A percentile compares a stretch with the other conserved stretches of the same genome.
Conservation (phyloP, 345 rosid species). For the Eucalyptus coolabah region DNA sequence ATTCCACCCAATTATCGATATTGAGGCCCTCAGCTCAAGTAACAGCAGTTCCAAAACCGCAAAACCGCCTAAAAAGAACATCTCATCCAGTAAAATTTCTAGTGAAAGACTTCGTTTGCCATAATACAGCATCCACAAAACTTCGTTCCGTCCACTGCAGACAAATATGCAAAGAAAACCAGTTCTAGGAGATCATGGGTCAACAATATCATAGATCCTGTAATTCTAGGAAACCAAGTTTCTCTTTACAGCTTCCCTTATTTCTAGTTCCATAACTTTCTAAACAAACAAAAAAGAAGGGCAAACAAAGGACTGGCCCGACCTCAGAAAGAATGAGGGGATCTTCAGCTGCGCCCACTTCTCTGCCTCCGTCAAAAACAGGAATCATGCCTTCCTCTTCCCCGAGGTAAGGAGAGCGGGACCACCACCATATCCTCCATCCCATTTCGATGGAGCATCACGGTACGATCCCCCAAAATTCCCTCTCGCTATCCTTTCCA, state of each 20-base stretch:
- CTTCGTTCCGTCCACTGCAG: background rate
- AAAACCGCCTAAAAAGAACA: background rate
- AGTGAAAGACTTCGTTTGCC: background rate
- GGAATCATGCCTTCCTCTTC: conserved; percentile 33
- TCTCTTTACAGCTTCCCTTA: background rate
- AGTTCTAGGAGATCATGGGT: background rate
- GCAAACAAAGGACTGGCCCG: background rate
- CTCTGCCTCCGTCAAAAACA: background rate
- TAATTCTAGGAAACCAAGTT: background rate
- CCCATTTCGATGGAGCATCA: background rate
- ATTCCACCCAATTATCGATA: background rate
- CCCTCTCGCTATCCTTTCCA: background rate
- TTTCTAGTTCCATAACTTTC: background rate
- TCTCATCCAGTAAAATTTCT: background rate
- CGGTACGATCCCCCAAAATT: background rate
- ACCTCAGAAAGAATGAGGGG: background rate
- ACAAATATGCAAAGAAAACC: background rate
- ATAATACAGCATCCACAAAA: background rate
- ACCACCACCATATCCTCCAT: background rate
- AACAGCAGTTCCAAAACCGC: background rate
- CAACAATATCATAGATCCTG: background rate
- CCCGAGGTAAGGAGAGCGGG: background rate
- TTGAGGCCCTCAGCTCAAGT: background rate
- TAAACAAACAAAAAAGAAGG: background rate
- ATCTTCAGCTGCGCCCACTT: background rate